A percentile compares a stretch with the other conserved stretches of the same genome.
phyloP scores from a whole-genome alignment of 75 land plant species.

The Cryptomeria japonica region DNA sequence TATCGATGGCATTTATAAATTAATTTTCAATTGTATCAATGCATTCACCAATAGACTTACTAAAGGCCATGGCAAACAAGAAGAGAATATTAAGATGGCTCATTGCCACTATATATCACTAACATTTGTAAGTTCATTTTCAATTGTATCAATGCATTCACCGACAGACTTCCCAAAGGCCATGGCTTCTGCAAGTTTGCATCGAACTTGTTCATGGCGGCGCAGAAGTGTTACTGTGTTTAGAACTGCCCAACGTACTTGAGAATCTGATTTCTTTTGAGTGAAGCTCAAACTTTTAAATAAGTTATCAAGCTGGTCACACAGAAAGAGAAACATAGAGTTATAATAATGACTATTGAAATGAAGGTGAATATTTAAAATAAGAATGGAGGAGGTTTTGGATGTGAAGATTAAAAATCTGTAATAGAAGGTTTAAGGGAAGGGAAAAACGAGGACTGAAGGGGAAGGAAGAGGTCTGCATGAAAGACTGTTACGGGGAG shows the following conservation, averaged over 20 bases:
- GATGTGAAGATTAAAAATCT: neutral
- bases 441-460: neutral
- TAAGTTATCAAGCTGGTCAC: slow-evolving; percentile 68
- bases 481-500: neutral
- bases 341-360: neutral
- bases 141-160: slow-evolving; percentile 70
- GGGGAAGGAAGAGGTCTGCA: neutral
- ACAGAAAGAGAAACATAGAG: slow-evolving; percentile 4
- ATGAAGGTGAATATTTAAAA: neutral
- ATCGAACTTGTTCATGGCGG: slow-evolving; percentile 56
- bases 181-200: slow-evolving; percentile 81
- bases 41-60: slow-evolving; percentile 75
- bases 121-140: slow-evolving; percentile 24
- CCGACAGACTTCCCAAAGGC: slow-evolving; percentile 66
- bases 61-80: slow-evolving; percentile 51
- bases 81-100: neutral
- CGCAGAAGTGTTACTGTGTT: slow-evolving; percentile 76
- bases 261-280: slow-evolving; percentile 88
- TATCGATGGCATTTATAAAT: neutral
- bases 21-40: slow-evolving; percentile 63
- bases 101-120: neutral
- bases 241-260: slow-evolving; percentile 93
- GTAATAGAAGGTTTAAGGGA: neutral
- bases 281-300: slow-evolving; percentile 78
- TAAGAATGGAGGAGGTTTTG: neutral